Percentiles rank a stretch among this genome's conserved stretches.
Evolutionary conservation across 2,329 filamentous ascomycete species (phyloP).

Genomic region (Curvularia spicifera): DNA sequence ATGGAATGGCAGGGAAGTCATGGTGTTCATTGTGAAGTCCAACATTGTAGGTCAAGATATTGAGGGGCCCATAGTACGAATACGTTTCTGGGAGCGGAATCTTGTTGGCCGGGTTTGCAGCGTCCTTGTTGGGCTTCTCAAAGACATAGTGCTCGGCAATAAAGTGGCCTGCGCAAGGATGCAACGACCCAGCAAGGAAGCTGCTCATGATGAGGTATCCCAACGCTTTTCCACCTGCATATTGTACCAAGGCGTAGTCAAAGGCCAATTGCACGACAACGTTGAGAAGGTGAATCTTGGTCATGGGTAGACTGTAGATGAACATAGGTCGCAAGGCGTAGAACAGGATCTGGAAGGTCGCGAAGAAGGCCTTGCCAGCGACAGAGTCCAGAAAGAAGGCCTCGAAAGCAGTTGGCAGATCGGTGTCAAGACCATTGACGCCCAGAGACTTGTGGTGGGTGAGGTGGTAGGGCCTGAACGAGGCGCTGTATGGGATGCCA

Average conservation of each 20-base stretch:
- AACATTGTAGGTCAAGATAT: slow-evolving; percentile 94
- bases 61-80: slow-evolving; percentile 93
- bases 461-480: slow-evolving; percentile 96
- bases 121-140: slow-evolving; percentile 59
- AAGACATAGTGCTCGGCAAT: slow-evolving; percentile 86
- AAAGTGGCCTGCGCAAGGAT: slow-evolving; percentile 96
- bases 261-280: slow-evolving; percentile 77
- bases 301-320: slow-evolving; percentile 88
- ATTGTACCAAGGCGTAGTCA: slow-evolving; percentile 71
- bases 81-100: slow-evolving; percentile 84
- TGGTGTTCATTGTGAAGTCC: slow-evolving; percentile 99
- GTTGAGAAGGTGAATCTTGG: slow-evolving; percentile 83
- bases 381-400: slow-evolving; percentile 93
- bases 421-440: slow-evolving; percentile 93
- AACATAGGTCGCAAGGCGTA: slow-evolving; percentile 96
- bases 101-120: slow-evolving; percentile 58
- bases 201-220: slow-evolving; percentile 87
- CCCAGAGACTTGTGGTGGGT: slow-evolving; percentile 99
- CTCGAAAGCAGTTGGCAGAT: slow-evolving; percentile 90
- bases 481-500: slow-evolving; percentile 92
- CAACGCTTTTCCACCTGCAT: slow-evolving; percentile 68
- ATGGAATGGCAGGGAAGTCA: slow-evolving; percentile 95
- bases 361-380: slow-evolving; percentile 97
- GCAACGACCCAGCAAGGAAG: slow-evolving; percentile 91
- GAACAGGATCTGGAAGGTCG: slow-evolving; percentile 98